These are phyloP conservation scores for Eremochloa ophiuroides DNA, from an alignment of 176 grass and related monocot genomes.

Conservation along the genomic window DNA sequence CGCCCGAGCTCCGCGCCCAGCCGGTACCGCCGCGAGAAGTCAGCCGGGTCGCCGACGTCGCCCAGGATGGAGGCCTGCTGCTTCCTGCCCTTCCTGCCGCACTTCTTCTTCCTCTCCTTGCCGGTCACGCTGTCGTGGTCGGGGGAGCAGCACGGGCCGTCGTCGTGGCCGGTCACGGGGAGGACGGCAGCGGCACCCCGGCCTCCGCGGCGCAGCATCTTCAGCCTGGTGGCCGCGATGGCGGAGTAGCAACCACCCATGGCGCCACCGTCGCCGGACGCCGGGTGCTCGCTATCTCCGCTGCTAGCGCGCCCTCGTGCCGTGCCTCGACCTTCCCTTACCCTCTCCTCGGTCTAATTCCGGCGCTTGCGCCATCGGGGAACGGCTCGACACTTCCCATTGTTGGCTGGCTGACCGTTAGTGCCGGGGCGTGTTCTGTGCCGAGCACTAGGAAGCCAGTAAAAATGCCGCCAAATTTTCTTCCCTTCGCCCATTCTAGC, in stretches of 20 bases:
- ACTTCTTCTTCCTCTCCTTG: constrained; percentile 1
- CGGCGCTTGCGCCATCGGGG: background rate
- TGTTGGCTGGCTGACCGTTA: constrained; percentile 17
- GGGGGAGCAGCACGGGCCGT: background rate
- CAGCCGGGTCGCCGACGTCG: background rate
- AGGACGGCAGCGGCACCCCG: constrained; percentile 22
- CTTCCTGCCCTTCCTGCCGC: constrained; percentile 6
- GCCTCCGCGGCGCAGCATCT: constrained; percentile 6
- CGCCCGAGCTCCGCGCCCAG: constrained; percentile 73
- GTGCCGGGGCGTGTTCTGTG: constrained; percentile 4
- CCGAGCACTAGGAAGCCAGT: too few relatives aligned
- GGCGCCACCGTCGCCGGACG: background rate
- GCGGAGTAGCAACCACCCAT: constrained; percentile 62
- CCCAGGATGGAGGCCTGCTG: constrained; percentile 28
- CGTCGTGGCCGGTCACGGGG: constrained; percentile 17
- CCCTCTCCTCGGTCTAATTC: background rate
- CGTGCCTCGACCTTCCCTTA: background rate
- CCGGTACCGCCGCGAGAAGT: constrained; percentile 50
- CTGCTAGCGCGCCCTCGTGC: constrained; percentile 11
- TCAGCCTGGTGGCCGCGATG: constrained; percentile 32
- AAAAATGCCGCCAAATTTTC: too few relatives aligned
- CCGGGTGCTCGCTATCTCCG: constrained; percentile 28
- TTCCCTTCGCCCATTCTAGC: too few relatives aligned
- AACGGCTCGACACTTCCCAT: background rate
- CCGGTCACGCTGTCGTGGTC: background rate